Base-by-base conservation (phyloP, 2,329 filamentous ascomycete genomes). In the Fusarium chaquense region DNA sequence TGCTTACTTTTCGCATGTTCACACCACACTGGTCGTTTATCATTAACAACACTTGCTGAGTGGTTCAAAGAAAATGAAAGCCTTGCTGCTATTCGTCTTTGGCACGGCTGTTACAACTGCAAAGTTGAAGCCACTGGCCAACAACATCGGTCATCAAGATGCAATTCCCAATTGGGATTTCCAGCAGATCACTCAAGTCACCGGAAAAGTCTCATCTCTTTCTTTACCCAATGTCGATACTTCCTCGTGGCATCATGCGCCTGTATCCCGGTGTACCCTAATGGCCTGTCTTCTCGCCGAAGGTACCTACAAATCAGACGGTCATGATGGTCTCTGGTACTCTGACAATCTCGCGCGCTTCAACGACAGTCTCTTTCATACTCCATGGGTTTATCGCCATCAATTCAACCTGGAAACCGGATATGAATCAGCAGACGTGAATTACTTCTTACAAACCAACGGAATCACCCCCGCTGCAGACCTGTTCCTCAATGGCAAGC, bases 401-500 rank as follows among this genome's bases (percentile, higher is more conserved):
- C 22, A 55, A 7, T 55, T 55, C 5, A 47, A 28, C 0, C 8
- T 55, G n/a, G 10, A 3, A 10, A 22, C 6, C 6, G 32, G 8
- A 7, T 3, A 35, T 5, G 4, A n/a, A 13, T 26, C 20, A 1
- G 3, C 18, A 6, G 10, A 11, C 1, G 18, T 11, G 0, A 41
- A 55, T 18, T 55, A 28, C 6, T 55, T 55, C 6, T 16, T 55
- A 20, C 32, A 55, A 22, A 55, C 52, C 22, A 55, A 55, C 5
- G 52, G 52, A 47, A 55, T 55, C 10, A 55, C 41, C 0, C 52
- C 52, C 5, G 52, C 41, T 30, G 52, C 52, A 22, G 52, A 55
- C 15, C 30, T 55, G 52, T 47, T 30, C 15, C 32, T 55, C 10
- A 55, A 55, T 12, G 52, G 52, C 10, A 47, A 55, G n/a, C 40